Base-by-base conservation (phyloP, 2,329 filamentous ascomycete species). In the Fusarium liriodendri region DNA sequence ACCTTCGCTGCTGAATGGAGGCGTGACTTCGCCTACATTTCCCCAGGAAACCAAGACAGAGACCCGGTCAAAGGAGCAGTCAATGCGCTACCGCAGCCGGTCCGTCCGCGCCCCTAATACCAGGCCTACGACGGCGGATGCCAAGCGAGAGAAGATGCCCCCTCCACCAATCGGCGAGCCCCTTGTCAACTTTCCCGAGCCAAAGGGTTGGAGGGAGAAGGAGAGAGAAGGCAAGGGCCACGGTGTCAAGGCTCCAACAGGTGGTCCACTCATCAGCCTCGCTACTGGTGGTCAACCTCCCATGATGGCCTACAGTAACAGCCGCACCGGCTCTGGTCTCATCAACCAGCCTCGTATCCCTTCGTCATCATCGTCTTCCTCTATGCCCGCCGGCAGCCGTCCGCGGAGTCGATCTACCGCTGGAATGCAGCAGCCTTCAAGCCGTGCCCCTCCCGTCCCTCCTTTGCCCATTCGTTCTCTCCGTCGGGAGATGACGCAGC, bases 121-220 rank as follows among this genome's bases (percentile, higher is more conserved):
- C 70, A 76, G 37, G 22, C 79, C 79, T 33, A 71, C 73, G 14
- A 75, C 79, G 5, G 78, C 77, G 14, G 82, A 79, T 57, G 45
- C 67, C 37, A 71, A 73, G 32, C 77, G 76, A 11, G 76, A 82
- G 13, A 80, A 78, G 47, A 29, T 52, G 4, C 47, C 47, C 47
- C 25, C 27, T 52, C 47, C 47, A 76, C 86, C 86, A 4, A 52
- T 52, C 9, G 47, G 47, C 25, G 90, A 90, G 70, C 92, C 93
- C 2, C 85, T 95, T 7, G 83, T 95, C 33, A 93, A 94, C 58
- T 93, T 92, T 77, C 86, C 88, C 59, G 91, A 93, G 70, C 91
- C 91, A 20, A 86, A 92, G 80, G 87, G 87, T 77, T 86, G 87
- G 69, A 85, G 84, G 25, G 42, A 47, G 47, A 27, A 11, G 27